Percentiles rank a stretch among this genome's conserved stretches.
phyloP scores from a whole-genome alignment of 202 grass and related monocot genomes.

The Sporobolus alterniflorus region DNA sequence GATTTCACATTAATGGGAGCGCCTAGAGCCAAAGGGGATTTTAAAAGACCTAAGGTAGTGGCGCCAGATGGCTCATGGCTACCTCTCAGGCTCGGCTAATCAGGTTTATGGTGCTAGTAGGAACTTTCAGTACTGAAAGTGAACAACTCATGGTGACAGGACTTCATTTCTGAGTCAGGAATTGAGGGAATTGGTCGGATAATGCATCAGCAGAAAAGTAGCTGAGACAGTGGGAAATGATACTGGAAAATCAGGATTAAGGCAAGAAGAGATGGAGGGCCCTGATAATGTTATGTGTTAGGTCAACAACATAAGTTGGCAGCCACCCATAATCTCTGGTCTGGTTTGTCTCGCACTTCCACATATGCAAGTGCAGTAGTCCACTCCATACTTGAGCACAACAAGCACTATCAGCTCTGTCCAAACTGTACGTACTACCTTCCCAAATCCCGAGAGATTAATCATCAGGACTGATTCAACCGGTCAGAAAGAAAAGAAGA shows the following conservation, averaged over 20 bases:
- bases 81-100: background rate
- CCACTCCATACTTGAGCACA: constrained; percentile 1
- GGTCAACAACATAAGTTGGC: constrained; percentile 31
- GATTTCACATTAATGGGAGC: constrained; percentile 14
- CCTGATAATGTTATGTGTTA: constrained; percentile 21
- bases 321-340: constrained; percentile 20
- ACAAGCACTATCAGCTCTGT: background rate
- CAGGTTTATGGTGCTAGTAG: background rate
- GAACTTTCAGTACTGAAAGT: background rate
- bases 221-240: background rate
- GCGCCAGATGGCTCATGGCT: background rate
- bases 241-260: background rate
- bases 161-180: constrained; percentile 13
- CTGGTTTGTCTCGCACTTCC: constrained; percentile 8
- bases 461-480: background rate
- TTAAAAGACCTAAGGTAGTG: background rate
- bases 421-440: background rate
- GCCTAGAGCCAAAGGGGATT: background rate
- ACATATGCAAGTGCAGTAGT: constrained; percentile 12
- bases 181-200: constrained; percentile 8
- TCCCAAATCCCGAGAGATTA: background rate
- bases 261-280: background rate
- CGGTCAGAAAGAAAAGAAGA: background rate
- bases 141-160: background rate
- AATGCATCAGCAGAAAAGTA: background rate